Evolutionary conservation across 768 basidiomycete genomes (phyloP), one percentile per base, ranked within the genome.

Genomic region (Ramaria sp.): DNA sequence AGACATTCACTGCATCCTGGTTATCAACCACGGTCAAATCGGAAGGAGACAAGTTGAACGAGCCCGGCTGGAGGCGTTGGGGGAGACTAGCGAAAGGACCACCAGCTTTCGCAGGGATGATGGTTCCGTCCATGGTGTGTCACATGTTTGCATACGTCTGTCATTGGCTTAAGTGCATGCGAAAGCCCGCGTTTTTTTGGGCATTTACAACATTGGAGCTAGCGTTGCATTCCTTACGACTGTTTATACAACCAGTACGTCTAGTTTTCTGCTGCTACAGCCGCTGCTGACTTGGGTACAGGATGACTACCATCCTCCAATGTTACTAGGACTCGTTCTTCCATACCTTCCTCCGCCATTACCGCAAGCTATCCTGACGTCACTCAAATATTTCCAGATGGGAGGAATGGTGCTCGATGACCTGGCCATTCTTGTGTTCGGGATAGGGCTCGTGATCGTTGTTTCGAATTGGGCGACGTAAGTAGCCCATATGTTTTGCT

Each of bases 101-200:
- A 36, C 64, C 74, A 37, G 47, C 62, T 44, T 65, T 57, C 16
- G 69, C 71, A 30, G 64, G 45, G 50, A 61, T 60, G 74, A 71
- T 72, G 6, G 73, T 87, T 10, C 79, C 81, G 59, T 60, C 74
- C 42, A 72, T 83, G 67, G 85, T 86, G 61, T 58, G 82, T 71
- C 9, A 32, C 52, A 18, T 34, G 36, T n/a, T n/a, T 42, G 54
- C 50, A 8, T 52, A 38, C 52, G 27, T 44, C 9, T 45, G n/a
- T 52, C 10, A 32, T 34, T 18, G 15, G 12, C 9, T 42, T 15
- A 16, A 50, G 27, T 44, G 48, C 58, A 36, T 41, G 18, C 36
- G 38, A 16, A 58, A 89, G 87, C 81, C 85, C 20, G 39, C 53
- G 0, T 86, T 91, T 70, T 86, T 90, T 65, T 88, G 85, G 85